Evolutionary conservation across 805 yeast genomes (phyloP), one percentile per base, ranked within the genome.

Genomic region (Pichia exigua): DNA sequence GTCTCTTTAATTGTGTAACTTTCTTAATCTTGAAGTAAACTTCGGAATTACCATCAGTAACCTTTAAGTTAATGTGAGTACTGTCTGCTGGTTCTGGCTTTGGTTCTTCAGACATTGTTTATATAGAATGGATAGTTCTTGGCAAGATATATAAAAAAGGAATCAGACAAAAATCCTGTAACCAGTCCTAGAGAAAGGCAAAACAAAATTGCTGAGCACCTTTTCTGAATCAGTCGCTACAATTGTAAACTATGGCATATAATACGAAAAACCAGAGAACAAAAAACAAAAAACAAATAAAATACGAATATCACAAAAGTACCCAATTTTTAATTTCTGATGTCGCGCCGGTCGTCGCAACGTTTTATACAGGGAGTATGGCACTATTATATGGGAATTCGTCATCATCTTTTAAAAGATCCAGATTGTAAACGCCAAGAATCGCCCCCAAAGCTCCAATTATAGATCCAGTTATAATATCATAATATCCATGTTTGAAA

Each of bases 11-110:
- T 46, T 92, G 96, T 6, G 99, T 94, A 42, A 91, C 77, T 71
- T 87, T 80, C 74, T 91, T 90, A 70, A 94, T 92, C 70, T 92
- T 91, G 83, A 94, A 94, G 69, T 86, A 90, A 57, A 94, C 91
- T 69, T 94, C 99, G 21, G 95, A 85, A 49, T 85, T 77, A 46
- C 96, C 95, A 69, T 94, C 99, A 38, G 95, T 83, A 46, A 94
- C 99, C 70, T 89, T 90, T 71, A 94, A 74, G 75, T 88, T 90
- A 70, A 94, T 86, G 72, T 90, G 97, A 9, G 65, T 61, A 18
- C 61, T 64, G 42, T 54, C 55, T 13, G 54, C 46, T 59, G 73
- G 71, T 62, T 85, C 91, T 48, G 79, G 72, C 63, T 80, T 80
- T 61, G 72, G 63, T 70, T 70, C 64, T 28, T 66, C 70, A 18